Evolutionary conservation across 1,284 basidiomycete species (phyloP).

Genomic region (Ustilago sp.): DNA sequence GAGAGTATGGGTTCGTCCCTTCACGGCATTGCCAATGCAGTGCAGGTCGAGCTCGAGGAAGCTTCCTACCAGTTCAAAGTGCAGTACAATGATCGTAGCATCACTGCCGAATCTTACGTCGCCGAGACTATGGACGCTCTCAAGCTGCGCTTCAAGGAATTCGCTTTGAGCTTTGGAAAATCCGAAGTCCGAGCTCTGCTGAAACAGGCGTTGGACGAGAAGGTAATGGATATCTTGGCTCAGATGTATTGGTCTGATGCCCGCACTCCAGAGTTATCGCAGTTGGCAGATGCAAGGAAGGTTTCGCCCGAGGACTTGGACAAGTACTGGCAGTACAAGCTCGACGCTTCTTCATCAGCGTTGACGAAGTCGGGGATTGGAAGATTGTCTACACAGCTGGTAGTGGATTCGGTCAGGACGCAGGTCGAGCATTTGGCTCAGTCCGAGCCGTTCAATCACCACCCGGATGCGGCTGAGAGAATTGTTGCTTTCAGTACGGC

Average conservation of each 20-base stretch:
- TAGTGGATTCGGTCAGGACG: conserved; percentile 89
- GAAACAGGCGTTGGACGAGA: conserved; percentile 92
- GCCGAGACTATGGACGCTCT: conserved; percentile 94
- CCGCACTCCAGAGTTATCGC: conserved; percentile 79
- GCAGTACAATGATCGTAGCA: conserved; percentile 96
- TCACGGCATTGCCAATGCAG: conserved; percentile 94
- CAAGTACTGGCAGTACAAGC: conserved; percentile 93
- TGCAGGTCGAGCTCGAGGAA: conserved; percentile 95
- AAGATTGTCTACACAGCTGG: conserved; percentile 90
- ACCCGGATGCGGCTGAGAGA: conserved; percentile 86
- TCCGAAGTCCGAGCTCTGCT: conserved; percentile 88
- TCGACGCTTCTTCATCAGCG: conserved; percentile 89
- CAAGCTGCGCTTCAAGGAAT: conserved; percentile 90
- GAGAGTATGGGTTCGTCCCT: conserved; percentile 95
- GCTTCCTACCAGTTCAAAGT: conserved; percentile 99
- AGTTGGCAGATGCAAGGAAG: conserved; percentile 79
- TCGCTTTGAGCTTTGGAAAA: conserved; percentile 86
- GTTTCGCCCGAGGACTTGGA: conserved; percentile 80
- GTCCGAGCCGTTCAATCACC: conserved; percentile 89
- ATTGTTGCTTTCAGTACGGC: conserved; percentile 90
- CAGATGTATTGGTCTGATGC: conserved; percentile 97
- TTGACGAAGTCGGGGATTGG: conserved; percentile 98
- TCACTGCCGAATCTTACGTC: conserved; percentile 95
- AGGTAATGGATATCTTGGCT: conserved; percentile 95
- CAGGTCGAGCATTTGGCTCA: conserved; percentile 87